These are phyloP conservation scores for Boletus rex-veris DNA, from an alignment of 768 basidiomycete genomes.

Conservation along the genomic window DNA sequence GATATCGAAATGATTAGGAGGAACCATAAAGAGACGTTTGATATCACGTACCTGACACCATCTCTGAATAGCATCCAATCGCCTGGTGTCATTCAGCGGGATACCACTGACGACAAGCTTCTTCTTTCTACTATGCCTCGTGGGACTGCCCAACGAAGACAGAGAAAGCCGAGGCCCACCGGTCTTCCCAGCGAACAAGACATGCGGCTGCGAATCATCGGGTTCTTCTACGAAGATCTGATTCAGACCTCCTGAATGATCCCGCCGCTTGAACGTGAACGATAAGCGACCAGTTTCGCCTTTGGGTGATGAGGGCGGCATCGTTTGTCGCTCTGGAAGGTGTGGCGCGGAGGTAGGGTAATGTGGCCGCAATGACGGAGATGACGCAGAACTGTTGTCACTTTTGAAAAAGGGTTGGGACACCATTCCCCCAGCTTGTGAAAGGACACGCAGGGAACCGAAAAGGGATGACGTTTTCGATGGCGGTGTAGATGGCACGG, in stretches of 20 bases:
- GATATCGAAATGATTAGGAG: conserved; percentile 7
- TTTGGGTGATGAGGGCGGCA: conserved; percentile 29
- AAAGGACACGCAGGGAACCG: conserved; percentile 32
- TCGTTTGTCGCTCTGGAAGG: conserved; percentile 36
- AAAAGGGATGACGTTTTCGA: conserved; percentile 34
- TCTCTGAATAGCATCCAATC: conserved; percentile 62
- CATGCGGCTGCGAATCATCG: conserved; percentile 26
- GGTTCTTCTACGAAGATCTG: conserved; percentile 29
- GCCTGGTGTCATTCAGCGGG: conserved; percentile 52
- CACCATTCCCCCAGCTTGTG: conserved; percentile 22
- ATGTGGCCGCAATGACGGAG: conserved; percentile 37
- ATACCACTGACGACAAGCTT: conserved; percentile 72
- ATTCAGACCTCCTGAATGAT: conserved; percentile 8
- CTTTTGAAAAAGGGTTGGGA: conserved; percentile 35
- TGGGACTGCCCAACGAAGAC: conserved; percentile 32
- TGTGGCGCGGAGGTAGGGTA: conserved; percentile 39
- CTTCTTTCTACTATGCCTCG: conserved; percentile 51
- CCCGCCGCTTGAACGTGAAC: conserved; percentile 23
- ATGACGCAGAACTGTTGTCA: conserved; percentile 22
- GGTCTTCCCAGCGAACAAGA: conserved; percentile 27
- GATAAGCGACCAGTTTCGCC: conserved; percentile 33
- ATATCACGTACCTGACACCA: conserved; percentile 68
- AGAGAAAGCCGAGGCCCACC: conserved; percentile 28
- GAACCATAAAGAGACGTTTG: not conserved
- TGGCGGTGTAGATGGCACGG: conserved; percentile 36